Base-by-base conservation (phyloP, 2,329 filamentous ascomycete species). In the Cordyceps militaris region DNA sequence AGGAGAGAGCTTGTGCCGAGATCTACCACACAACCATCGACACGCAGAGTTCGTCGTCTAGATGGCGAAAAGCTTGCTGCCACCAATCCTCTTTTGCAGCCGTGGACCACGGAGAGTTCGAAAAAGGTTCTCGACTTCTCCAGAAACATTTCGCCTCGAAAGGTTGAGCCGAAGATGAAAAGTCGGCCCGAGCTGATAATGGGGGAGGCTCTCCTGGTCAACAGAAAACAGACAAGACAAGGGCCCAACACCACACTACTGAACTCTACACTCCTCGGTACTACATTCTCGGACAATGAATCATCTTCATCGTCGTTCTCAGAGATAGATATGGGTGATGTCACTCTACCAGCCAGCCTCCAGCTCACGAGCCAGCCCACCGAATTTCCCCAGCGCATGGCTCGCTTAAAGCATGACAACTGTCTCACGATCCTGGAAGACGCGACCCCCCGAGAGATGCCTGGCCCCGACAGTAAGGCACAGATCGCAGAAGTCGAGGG, bases 71-170 rank as follows among this genome's bases (percentile, higher is more conserved):
- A 44, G 4, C 63, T 65, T 44, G n/a, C 59, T 7, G 48, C 59
- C 4, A 47, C 56, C 30, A 72, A 72, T 46, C 68, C 66, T 6
- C 63, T 73, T 7, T 67, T 73, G 14, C 66, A 69, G 49, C 67
- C 61, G 58, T 72, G 70, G 67, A 67, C 62, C 49, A 62, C 62
- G 1, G 63, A 66, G 21, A 58, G 56, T 28, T 42, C 56, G 61
- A 66, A 49, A 53, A 60, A 26, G 57, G 60, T 51, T 59, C 30
- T 50, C 30, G 60, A 52, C 30, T 59, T 56, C 24, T 48, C 57
- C 10, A 46, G 46, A 30, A 53, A 51, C 23, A 46, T 55, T 21
- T 59, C 57, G 2, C 57, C 57, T 11, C 44, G 47, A 16, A 59
- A 59, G 51, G 42, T 28, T 10, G 49, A 56, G 19, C 36, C 5